Evolutionary conservation across 2,329 filamentous ascomycete genomes (phyloP).

Genomic region (Pseudofabraea citricarpa): DNA sequence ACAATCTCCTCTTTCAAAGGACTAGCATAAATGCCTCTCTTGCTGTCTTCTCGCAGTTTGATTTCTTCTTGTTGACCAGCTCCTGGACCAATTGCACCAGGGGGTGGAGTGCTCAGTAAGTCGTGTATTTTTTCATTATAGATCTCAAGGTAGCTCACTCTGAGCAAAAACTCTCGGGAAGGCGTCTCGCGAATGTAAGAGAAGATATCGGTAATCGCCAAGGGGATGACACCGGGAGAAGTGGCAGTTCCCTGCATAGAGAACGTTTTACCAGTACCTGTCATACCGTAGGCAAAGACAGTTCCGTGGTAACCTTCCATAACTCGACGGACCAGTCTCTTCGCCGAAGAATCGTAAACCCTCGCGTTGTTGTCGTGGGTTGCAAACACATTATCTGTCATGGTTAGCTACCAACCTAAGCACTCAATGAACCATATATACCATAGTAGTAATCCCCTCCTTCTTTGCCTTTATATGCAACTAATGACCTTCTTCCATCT

Average conservation of each 20-base stretch:
- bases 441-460: conserved; percentile 91
- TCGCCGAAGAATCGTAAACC: conserved; percentile 92
- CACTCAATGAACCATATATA: conserved; percentile 36
- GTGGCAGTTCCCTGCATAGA: conserved; percentile 98
- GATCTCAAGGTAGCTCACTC: conserved; percentile 97
- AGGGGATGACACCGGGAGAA: conserved; percentile 91
- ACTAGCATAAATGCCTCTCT: conserved; percentile 92
- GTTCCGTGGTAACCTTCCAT: conserved; percentile 99
- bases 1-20: conserved; percentile 98
- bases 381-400: conserved; percentile 88
- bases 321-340: conserved; percentile 87
- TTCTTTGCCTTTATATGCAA: conserved; percentile 83
- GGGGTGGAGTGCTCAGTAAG: conserved; percentile 70
- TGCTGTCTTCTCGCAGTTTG: conserved; percentile 93
- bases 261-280: conserved; percentile 96
- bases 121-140: conserved; percentile 99
- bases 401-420: conserved; percentile 13
- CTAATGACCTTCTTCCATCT: conserved; percentile 74
- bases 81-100: conserved; percentile 46
- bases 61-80: conserved; percentile 78
- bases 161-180: conserved; percentile 85
- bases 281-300: conserved; percentile 99
- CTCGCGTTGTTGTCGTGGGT: conserved; percentile 89
- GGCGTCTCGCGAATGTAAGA: conserved; percentile 98
- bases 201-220: conserved; percentile 98